phyloP scores from a whole-genome alignment of 2,329 filamentous ascomycete genomes.

The Aspergillus carbonarius region DNA sequence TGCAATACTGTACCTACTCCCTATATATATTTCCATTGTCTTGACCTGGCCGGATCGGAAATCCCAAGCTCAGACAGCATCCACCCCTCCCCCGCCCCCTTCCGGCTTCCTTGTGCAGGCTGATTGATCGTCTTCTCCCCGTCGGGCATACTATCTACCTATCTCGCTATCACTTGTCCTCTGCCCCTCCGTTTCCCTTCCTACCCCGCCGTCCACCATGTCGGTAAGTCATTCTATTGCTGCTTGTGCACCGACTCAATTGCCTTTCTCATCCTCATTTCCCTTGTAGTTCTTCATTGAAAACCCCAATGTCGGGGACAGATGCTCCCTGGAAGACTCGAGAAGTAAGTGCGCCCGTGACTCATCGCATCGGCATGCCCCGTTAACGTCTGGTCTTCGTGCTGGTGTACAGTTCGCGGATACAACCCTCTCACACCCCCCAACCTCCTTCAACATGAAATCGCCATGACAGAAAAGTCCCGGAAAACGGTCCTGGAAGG shows the following conservation, averaged over 20 bases:
- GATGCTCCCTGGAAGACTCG: conserved; percentile 73
- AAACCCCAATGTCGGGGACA: conserved; percentile 77
- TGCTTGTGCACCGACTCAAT: conserved; percentile 10
- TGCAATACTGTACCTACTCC: no score
- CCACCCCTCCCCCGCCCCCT: no score
- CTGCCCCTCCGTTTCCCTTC: background rate
- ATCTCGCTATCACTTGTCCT: background rate
- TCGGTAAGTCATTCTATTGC: conserved; percentile 30
- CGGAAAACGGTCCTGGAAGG: conserved; percentile 56
- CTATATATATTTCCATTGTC: no score
- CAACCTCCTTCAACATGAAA: conserved; percentile 92
- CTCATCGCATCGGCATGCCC: conserved; percentile 2
- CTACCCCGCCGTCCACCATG: conserved; percentile 22
- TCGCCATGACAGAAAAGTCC: conserved; percentile 54
- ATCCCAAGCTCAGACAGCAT: no score
- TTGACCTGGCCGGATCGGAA: no score
- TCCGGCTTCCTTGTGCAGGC: no score
- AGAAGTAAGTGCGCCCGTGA: conserved; percentile 61
- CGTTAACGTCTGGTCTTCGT: conserved; percentile 3
- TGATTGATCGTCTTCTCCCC: background rate
- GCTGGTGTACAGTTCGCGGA: conserved; percentile 63
- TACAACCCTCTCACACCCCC: conserved; percentile 93
- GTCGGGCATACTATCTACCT: conserved; percentile 1
- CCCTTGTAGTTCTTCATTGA: conserved; percentile 66
- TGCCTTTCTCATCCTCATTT: conserved; percentile 10